These are phyloP conservation scores for Neolecta irregularis DNA, from an alignment of 1,139 yeast species.

Conservation along the genomic window DNA sequence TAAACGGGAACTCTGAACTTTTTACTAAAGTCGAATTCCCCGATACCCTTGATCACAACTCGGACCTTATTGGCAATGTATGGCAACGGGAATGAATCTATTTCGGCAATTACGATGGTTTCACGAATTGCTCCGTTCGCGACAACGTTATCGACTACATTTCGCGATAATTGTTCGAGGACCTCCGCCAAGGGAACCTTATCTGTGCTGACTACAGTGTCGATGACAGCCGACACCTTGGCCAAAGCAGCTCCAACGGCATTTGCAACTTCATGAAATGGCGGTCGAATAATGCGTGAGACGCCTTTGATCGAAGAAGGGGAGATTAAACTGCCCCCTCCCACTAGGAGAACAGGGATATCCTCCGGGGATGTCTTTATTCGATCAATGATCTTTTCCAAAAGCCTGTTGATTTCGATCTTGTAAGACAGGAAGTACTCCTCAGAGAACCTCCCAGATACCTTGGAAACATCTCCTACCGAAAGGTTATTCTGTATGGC, in stretches of 20 bases:
- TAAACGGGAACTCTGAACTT: neutral
- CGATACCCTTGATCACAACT: conserved; percentile 16
- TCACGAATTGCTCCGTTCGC: conserved; percentile 13
- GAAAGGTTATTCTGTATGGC: too few species aligned
- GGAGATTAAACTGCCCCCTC: conserved; percentile 33
- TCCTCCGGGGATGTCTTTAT: conserved; percentile 32
- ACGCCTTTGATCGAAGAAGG: conserved; percentile 29
- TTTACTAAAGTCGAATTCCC: conserved; percentile 15
- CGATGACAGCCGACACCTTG: conserved; percentile 24
- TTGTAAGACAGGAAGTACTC: too few species aligned
- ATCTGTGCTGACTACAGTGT: too few species aligned
- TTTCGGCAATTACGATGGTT: conserved; percentile 16
- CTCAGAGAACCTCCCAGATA: too few species aligned
- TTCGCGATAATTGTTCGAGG: conserved; percentile 16
- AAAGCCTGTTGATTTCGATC: conserved; percentile 20
- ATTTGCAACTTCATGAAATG: conserved; percentile 30
- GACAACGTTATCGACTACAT: conserved; percentile 12
- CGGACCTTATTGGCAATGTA: conserved; percentile 15
- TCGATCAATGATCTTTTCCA: conserved; percentile 27
- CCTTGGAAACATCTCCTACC: conserved; percentile 15
- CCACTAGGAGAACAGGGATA: conserved; percentile 30
- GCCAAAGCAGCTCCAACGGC: conserved; percentile 37
- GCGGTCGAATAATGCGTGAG: conserved; percentile 28
- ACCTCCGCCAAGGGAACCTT: too few species aligned
- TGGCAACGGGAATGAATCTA: conserved; percentile 15